A percentile compares a stretch with the other conserved stretches of the same genome.
These are phyloP conservation scores for Pseudogymnoascus pannorum DNA, from an alignment of 2,329 filamentous ascomycete species.

Conservation along the genomic window DNA sequence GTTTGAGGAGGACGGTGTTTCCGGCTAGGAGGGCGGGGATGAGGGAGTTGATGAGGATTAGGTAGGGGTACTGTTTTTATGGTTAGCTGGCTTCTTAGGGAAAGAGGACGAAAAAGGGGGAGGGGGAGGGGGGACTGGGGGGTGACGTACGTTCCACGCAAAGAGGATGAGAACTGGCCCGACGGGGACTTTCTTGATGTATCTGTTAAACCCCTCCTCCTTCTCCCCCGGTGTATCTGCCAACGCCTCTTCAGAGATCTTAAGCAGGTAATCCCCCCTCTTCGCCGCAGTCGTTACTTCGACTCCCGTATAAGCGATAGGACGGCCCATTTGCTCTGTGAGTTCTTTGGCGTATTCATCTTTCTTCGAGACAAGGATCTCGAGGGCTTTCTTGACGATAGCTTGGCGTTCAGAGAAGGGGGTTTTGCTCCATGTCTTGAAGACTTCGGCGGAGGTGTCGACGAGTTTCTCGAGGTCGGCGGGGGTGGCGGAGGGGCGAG, in stretches of 20 bases:
- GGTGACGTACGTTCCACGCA: constrained; percentile 79
- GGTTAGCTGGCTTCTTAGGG: constrained; percentile 14
- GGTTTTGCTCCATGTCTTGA: constrained; percentile 69
- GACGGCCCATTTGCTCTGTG: constrained; percentile 91
- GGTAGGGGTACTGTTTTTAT: constrained; percentile 70
- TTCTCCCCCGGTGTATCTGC: constrained; percentile 74
- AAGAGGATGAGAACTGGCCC: constrained; percentile 86
- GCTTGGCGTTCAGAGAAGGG: constrained; percentile 66
- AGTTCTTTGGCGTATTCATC: constrained; percentile 78
- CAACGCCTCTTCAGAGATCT: constrained; percentile 71
- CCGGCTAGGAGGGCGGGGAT: constrained; percentile 86
- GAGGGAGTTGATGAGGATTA: constrained; percentile 87
- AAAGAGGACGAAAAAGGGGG: not conserved
- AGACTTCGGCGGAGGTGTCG: constrained; percentile 63
- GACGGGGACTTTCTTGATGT: constrained; percentile 79
- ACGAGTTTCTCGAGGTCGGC: constrained; percentile 67
- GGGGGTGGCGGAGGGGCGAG: constrained; percentile 65
- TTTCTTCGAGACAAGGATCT: constrained; percentile 60
- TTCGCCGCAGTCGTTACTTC: constrained; percentile 82
- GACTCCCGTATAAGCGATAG: constrained; percentile 76
- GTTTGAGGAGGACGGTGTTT: constrained; percentile 89
- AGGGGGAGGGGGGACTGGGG: not conserved
- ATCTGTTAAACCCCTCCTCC: constrained; percentile 84
- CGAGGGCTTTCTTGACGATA: constrained; percentile 74
- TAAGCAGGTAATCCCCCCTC: constrained; percentile 77